Conservation (phyloP, 306 rosid species). For the Sicyos edulis region DNA sequence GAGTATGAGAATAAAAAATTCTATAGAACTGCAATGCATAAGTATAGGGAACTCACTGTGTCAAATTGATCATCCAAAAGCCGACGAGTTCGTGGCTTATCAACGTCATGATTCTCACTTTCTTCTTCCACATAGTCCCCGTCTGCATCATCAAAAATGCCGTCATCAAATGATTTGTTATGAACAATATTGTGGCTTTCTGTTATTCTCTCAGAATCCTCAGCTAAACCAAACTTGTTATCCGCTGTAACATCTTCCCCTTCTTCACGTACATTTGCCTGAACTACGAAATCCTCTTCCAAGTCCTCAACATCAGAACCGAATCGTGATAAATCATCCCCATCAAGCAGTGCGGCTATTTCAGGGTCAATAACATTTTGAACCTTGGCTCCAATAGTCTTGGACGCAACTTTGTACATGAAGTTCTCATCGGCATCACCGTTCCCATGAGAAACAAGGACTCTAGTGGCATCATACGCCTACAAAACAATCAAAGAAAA, state of each 20-base stretch:
- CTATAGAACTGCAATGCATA: constrained; percentile 12
- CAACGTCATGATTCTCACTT: constrained; percentile 24
- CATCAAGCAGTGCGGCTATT: constrained; percentile 74
- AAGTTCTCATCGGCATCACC: constrained; percentile 37
- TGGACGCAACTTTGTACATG: constrained; percentile 54
- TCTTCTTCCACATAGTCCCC: background rate
- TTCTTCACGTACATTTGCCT: constrained; percentile 48
- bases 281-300: constrained; percentile 86
- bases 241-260: constrained; percentile 21
- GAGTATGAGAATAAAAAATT: background rate
- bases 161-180: constrained; percentile 20
- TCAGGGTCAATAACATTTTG: constrained; percentile 84
- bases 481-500: constrained; percentile 26
- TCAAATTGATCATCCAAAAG: constrained; percentile 82
- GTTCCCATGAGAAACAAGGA: constrained; percentile 40
- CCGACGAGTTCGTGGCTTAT: constrained; percentile 52
- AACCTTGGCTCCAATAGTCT: constrained; percentile 51
- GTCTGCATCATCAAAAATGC: constrained; percentile 24
- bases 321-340: constrained; percentile 58
- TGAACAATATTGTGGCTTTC: constrained; percentile 1
- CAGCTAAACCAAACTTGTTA: constrained; percentile 14
- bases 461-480: constrained; percentile 87
- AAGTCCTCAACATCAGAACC: constrained; percentile 83
- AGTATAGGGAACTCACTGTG: constrained; percentile 41
- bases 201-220: constrained; percentile 17